Evolutionary conservation across 345 rosid genomes (phyloP).

Genomic region (Pugionium cornutum): DNA sequence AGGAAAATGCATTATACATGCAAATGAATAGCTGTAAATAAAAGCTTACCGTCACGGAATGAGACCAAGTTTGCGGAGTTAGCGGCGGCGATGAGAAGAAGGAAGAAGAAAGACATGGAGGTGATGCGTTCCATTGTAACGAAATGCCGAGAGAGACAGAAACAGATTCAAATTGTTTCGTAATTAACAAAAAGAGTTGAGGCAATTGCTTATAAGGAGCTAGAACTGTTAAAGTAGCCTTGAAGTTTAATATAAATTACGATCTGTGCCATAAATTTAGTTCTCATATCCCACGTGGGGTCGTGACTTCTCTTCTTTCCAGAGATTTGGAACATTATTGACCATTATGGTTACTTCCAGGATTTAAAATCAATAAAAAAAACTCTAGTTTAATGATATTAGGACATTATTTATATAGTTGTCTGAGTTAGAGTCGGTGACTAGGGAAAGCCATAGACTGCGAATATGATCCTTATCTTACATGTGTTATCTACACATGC

Average conservation of each 20-base stretch:
- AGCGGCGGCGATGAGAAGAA: slow-evolving; percentile 34
- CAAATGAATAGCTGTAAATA: background rate
- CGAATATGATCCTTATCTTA: background rate
- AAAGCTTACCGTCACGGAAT: slow-evolving; percentile 36
- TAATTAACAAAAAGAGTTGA: slow-evolving; percentile 16
- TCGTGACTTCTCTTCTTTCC: slow-evolving; percentile 26
- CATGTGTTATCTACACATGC: slow-evolving; percentile 13
- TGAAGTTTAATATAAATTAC: slow-evolving; percentile 20
- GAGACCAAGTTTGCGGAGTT: slow-evolving; percentile 3
- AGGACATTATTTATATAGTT: too few relatives aligned
- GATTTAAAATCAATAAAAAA: background rate
- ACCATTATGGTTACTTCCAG: slow-evolving; percentile 15
- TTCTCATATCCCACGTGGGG: slow-evolving; percentile 34
- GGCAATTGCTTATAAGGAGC: slow-evolving; percentile 31
- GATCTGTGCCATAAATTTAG: slow-evolving; percentile 30
- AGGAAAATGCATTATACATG: background rate
- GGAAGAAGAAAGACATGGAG: slow-evolving; percentile 25
- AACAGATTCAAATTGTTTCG: background rate
- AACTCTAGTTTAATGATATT: background rate
- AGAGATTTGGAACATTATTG: slow-evolving; percentile 27
- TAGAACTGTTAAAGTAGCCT: background rate
- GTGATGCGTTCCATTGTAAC: slow-evolving; percentile 31
- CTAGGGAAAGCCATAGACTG: slow-evolving; percentile 7
- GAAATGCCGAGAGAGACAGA: slow-evolving; percentile 2
- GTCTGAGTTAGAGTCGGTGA: slow-evolving; percentile 14